phyloP scores from a whole-genome alignment of 164 flowering plant genomes.

The Umbellularia californica region DNA sequence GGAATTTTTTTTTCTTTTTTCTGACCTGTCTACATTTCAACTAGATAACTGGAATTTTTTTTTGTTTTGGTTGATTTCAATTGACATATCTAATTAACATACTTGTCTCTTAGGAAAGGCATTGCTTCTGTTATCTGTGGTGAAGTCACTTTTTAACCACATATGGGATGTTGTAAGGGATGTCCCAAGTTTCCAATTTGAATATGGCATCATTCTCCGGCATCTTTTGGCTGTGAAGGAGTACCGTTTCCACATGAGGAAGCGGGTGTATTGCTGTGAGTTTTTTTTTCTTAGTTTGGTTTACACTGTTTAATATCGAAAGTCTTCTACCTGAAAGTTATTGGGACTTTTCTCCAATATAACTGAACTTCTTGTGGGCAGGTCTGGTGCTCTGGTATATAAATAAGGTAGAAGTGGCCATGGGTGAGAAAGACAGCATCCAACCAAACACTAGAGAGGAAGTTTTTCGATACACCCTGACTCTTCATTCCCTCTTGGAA shows the following conservation, averaged over 20 bases:
- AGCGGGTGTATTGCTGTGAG: slow-evolving; percentile 69
- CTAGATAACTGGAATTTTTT: no score
- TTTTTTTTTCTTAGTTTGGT: slow-evolving; percentile 4
- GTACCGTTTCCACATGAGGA: slow-evolving; percentile 74
- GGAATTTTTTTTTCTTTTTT: no score
- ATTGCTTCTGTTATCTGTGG: slow-evolving; percentile 52
- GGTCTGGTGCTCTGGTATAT: slow-evolving; percentile 63
- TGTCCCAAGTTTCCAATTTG: slow-evolving; percentile 75
- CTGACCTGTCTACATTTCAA: no score
- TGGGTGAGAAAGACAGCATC: slow-evolving; percentile 28
- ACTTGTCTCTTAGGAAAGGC: slow-evolving; percentile 38
- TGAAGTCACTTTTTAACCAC: slow-evolving; percentile 63
- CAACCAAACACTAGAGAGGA: slow-evolving; percentile 60
- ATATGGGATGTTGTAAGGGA: slow-evolving; percentile 67
- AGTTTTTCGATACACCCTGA: slow-evolving; percentile 55
- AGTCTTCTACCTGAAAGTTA: not conserved
- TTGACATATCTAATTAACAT: not conserved
- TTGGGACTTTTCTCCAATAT: not conserved
- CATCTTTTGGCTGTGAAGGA: slow-evolving; percentile 62
- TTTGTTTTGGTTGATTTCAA: not conserved
- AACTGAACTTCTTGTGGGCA: slow-evolving; percentile 18
- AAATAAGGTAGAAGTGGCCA: slow-evolving; percentile 54
- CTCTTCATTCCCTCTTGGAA: slow-evolving; percentile 85
- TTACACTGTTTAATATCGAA: not conserved
- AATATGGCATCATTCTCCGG: slow-evolving; percentile 73